Evolutionary conservation across 139 green algal genomes (phyloP).

Genomic region (Tetradesmus obliquus): DNA sequence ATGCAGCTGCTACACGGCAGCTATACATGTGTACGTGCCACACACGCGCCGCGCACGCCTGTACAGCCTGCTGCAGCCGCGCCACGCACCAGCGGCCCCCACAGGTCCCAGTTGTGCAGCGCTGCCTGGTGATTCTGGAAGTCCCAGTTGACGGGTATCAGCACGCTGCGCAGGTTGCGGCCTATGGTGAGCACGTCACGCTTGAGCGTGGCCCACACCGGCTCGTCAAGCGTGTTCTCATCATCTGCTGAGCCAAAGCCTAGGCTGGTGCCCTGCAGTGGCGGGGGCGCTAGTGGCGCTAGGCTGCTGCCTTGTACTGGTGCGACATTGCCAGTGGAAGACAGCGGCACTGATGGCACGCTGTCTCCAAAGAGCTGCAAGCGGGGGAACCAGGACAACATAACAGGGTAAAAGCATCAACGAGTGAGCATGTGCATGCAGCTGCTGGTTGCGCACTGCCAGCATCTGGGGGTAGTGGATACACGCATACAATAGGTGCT

Average conservation of each 20-base stretch:
- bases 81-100: slow-evolving; percentile 93
- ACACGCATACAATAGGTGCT: too few species aligned
- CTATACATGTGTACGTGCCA: background rate
- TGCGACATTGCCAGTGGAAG: background rate
- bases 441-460: background rate
- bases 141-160: slow-evolving; percentile 86
- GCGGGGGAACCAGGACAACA: background rate
- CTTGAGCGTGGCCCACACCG: slow-evolving; percentile 88
- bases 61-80: background rate
- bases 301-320: background rate
- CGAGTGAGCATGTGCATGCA: background rate
- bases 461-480: background rate
- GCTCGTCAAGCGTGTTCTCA: slow-evolving; percentile 94
- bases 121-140: slow-evolving; percentile 75
- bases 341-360: slow-evolving; percentile 38
- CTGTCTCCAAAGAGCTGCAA: slow-evolving; percentile 44
- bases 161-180: slow-evolving; percentile 85
- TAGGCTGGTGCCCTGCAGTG: slow-evolving; percentile 5
- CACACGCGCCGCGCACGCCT: background rate
- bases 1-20: background rate
- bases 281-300: background rate
- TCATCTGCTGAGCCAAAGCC: background rate
- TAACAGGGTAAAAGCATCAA: too few species aligned
- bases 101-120: slow-evolving; percentile 98
- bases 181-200: slow-evolving; percentile 92